Conservation (phyloP, 2,329 filamentous ascomycete genomes). For the Ophiocordyceps camponoti-leonardi region DNA sequence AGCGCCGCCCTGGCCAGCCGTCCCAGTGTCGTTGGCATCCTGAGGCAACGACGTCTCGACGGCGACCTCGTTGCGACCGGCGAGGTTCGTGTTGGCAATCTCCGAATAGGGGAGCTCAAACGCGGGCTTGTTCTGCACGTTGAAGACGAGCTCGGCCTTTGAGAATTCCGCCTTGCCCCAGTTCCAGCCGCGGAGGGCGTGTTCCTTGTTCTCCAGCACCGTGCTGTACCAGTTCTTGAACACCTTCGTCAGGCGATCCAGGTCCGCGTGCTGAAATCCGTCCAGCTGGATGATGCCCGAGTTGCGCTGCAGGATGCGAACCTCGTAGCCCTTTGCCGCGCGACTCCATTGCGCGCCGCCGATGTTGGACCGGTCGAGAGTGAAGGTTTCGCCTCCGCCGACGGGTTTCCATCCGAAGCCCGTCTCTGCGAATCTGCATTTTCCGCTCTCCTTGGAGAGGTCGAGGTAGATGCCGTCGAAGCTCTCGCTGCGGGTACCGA, state of each 20-base stretch:
- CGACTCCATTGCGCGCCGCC: conserved; percentile 84
- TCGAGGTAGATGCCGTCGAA: conserved; percentile 97
- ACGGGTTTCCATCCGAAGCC: conserved; percentile 92
- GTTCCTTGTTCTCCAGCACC: conserved; percentile 80
- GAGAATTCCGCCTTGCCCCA: conserved; percentile 98
- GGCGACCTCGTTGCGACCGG: conserved; percentile 93
- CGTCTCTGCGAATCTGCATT: conserved; percentile 86
- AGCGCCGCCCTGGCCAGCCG: conserved; percentile 59
- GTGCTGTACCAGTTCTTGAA: conserved; percentile 99
- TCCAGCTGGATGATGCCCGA: conserved; percentile 84
- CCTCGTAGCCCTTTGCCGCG: conserved; percentile 78
- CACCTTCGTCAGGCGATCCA: conserved; percentile 75
- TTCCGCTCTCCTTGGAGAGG: conserved; percentile 79
- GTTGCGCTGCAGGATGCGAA: conserved; percentile 76
- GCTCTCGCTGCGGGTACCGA: conserved; percentile 44
- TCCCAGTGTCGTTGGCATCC: conserved; percentile 53
- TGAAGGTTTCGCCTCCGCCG: conserved; percentile 80
- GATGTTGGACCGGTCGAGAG: conserved; percentile 75
- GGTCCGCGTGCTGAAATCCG: conserved; percentile 88
- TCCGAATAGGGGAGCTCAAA: conserved; percentile 97
- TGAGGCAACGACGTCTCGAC: conserved; percentile 76
- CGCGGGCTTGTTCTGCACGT: conserved; percentile 87
- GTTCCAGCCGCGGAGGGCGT: conserved; percentile 93
- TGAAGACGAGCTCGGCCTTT: conserved; percentile 89
- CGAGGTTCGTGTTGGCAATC: conserved; percentile 93